phyloP scores from a whole-genome alignment of 2,329 filamentous ascomycete genomes.

The Grosmannia penicillata region DNA sequence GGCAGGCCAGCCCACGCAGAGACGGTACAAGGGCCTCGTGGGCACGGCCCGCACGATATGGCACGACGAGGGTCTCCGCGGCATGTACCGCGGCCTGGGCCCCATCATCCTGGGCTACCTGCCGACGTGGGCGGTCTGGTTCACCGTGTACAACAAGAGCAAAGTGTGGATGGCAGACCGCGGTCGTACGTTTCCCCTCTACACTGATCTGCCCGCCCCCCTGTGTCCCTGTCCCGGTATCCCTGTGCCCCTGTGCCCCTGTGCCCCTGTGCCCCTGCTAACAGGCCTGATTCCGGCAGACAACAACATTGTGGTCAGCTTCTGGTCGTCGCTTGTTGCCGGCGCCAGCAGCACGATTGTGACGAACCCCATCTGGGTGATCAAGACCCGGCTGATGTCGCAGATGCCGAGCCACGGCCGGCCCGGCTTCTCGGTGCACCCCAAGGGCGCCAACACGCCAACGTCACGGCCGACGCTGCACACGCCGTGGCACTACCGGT shows the following conservation, averaged over 20 bases:
- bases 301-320: constrained; percentile 64
- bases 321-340: constrained; percentile 80
- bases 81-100: constrained; percentile 84
- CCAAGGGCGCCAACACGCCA: constrained; percentile 36
- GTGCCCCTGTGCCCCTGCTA: neutral
- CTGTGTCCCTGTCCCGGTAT: too few relatives aligned
- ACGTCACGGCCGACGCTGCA: constrained; percentile 40
- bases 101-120: constrained; percentile 93
- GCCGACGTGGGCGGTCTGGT: constrained; percentile 96
- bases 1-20: constrained; percentile 23
- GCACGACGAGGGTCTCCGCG: constrained; percentile 73
- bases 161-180: constrained; percentile 58
- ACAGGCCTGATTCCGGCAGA: constrained; percentile 26
- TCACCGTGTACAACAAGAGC: constrained; percentile 87
- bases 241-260: neutral
- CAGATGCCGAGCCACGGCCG: constrained; percentile 44
- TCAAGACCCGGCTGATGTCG: constrained; percentile 96
- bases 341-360: constrained; percentile 85
- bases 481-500: constrained; percentile 80
- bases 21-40: constrained; percentile 71
- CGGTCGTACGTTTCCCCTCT: constrained; percentile 30
- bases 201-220: too few relatives aligned
- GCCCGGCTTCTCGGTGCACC: constrained; percentile 28
- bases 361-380: constrained; percentile 98
- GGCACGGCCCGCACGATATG: constrained; percentile 80